Evolutionary conservation across 768 basidiomycete genomes (phyloP), one percentile per base, ranked within the genome.

Genomic region (Paxillus ammoniavirescens): DNA sequence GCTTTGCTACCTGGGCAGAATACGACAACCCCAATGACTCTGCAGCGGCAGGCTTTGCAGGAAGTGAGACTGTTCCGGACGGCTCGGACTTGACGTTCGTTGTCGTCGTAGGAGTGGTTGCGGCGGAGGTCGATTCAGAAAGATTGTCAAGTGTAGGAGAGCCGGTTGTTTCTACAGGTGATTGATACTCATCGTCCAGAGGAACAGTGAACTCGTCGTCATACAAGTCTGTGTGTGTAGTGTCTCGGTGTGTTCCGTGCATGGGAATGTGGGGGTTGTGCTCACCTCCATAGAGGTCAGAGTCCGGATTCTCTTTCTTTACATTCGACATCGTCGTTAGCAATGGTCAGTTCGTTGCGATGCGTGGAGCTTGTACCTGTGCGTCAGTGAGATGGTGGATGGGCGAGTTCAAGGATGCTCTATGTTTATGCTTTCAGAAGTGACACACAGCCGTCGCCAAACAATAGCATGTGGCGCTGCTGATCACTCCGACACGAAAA

Each of bases 1-100:
- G 85, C 58, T 81, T 82, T 14, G 82, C 84, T 46, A 83, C 80
- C 69, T 83, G 85, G 4, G 80, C 84, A 36, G 80, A 86, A 65
- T 82, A 85, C 8, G 79, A 86, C 55, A 82, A 49, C 12, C 74
- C 67, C 46, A 61, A 40, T 41, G 70, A 45, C 10, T 62, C 66
- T 47, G 59, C 18, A 46, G 60, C 35, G 49, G 62, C 17, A 40
- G 68, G 68, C 37, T 66, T 70, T 17, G 68, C 64, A 38, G 62
- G 70, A 7, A 71, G 61, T 1, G 56, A 60, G 56, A 45, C 47
- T 36, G 63, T 21, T 52, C 54, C 42, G 61, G 61, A 52, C 44
- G 52, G 51, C 38, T 65, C 65, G 54, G 64, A 14, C 66, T 65
- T 61, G 57, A 40, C 14, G 62, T 65, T 59, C 15, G 49, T n/a